phyloP scores from a whole-genome alignment of 2,329 filamentous ascomycete species.

The Colletotrichum truncatum region DNA sequence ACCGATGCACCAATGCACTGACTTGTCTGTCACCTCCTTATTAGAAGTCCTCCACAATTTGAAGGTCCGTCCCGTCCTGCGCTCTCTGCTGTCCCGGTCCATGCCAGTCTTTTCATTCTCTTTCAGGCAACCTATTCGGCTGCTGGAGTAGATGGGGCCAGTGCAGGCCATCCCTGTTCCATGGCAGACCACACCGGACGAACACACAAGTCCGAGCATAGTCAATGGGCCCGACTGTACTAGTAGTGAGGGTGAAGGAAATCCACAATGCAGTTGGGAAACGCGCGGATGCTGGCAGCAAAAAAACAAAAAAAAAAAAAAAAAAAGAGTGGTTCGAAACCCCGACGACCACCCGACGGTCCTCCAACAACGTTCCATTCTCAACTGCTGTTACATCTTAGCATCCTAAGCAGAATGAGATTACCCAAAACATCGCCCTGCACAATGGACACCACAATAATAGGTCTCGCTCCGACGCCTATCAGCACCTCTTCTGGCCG shows the following conservation, averaged over 20 bases:
- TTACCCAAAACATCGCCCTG: background rate
- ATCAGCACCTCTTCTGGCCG: background rate
- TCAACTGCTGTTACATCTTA: background rate
- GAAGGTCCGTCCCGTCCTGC: slow-evolving; percentile 11
- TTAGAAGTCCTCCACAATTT: slow-evolving; percentile 1
- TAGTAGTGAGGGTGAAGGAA: slow-evolving; percentile 4
- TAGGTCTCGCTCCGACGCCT: background rate
- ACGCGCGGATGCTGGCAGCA: background rate
- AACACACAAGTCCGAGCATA: background rate
- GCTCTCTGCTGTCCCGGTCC: background rate
- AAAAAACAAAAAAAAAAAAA: background rate
- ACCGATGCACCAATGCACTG: background rate
- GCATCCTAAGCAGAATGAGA: background rate
- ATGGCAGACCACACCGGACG: background rate
- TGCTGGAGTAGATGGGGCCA: background rate
- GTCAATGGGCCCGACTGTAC: background rate
- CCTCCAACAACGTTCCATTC: background rate
- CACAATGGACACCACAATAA: background rate
- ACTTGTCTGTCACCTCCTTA: background rate
- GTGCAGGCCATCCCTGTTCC: background rate
- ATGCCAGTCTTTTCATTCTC: background rate
- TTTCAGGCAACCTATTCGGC: slow-evolving; percentile 13
- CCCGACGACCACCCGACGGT: slow-evolving; percentile 1
- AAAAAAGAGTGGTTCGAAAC: background rate
- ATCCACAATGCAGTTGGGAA: background rate